A percentile compares a stretch with the other conserved stretches of the same genome.
Evolutionary conservation across 371 early-diverging fungal species (phyloP).

Genomic region (Actinomortierella ambigua): DNA sequence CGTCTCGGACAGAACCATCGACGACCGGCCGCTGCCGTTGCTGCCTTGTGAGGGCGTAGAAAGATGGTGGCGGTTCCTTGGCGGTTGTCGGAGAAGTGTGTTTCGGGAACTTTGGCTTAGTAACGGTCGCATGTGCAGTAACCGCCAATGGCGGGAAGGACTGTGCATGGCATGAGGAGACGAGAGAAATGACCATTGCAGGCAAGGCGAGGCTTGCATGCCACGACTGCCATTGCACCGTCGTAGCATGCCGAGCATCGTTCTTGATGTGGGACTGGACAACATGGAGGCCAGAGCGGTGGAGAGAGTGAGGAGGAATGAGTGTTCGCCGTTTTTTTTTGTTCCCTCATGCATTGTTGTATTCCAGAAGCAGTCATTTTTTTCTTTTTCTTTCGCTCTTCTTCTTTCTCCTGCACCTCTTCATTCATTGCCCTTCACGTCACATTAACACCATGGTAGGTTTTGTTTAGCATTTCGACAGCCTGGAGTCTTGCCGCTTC

Average conservation of each 20-base stretch:
- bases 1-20: no score
- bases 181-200: no score
- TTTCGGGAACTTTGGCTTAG: background rate
- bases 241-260: conserved; percentile 12
- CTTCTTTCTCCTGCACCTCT: no score
- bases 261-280: conserved; percentile 9
- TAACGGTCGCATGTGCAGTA: conserved; percentile 13
- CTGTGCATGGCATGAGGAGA: no score
- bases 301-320: conserved; percentile 8
- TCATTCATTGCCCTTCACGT: conserved; percentile 6
- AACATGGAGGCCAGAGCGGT: conserved; percentile 19
- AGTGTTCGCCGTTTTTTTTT: no score
- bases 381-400: no score
- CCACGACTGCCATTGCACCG: conserved; percentile 13
- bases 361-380: no score
- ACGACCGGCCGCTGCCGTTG: background rate
- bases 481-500: background rate
- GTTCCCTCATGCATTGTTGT: no score
- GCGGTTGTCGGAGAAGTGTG: background rate
- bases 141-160: conserved; percentile 23
- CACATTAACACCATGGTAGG: conserved; percentile 35
- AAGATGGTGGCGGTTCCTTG: conserved; percentile 11
- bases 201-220: background rate
- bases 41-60: background rate
- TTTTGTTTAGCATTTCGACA: conserved; percentile 30